Base-by-base conservation (phyloP, 345 rosid species). In the Erodium maritimum region DNA sequence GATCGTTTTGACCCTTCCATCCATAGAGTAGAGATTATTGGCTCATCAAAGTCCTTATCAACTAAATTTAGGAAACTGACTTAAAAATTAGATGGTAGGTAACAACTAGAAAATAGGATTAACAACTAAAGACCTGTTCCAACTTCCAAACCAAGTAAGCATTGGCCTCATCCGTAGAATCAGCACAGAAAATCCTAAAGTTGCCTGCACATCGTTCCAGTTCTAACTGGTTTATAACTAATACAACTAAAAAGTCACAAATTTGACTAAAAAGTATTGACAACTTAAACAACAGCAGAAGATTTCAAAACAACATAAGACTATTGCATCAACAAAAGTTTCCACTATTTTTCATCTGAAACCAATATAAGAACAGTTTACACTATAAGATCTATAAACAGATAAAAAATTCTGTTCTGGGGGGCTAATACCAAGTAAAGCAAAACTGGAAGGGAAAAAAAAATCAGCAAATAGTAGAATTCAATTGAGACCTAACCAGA, bases 401-500 rank as follows among this genome's bases (percentile, higher is more conserved):
- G 19, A 65, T 19, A 19, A 24, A n/a, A 18, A 3, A 23, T 37
- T 37, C 46, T 5, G 46, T 37, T 37, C 10, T 37, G 6, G 13
- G 46, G 46, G 46, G 7, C 13, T 37, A 37, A 37, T 12, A 37
- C 46, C 10, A 37, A 37, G 23, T 54, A 54, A 20, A 54, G 16
- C 23, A 14, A 54, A 3, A 20, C 23, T 10, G 19, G 3, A 18
- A 9, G 23, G 17, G 9, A 19, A 19, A 54, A 7, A 54, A 54
- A 52, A 52, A 52, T 5, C 56, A 21, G 23, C 6, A 23, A 19
- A 19, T 18, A 20, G 19, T 19, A 13, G 20, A 14, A 54, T 6
- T 37, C 13, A 51, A 60, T 56, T 65, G 54, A 56, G 63, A 23
- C 55, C 55, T 69, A 60, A 52, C n/a, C 29, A 50, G 1, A 64